These are phyloP conservation scores for Debaryomyces robertsiae DNA, from an alignment of 1,139 yeast species.

Conservation along the genomic window DNA sequence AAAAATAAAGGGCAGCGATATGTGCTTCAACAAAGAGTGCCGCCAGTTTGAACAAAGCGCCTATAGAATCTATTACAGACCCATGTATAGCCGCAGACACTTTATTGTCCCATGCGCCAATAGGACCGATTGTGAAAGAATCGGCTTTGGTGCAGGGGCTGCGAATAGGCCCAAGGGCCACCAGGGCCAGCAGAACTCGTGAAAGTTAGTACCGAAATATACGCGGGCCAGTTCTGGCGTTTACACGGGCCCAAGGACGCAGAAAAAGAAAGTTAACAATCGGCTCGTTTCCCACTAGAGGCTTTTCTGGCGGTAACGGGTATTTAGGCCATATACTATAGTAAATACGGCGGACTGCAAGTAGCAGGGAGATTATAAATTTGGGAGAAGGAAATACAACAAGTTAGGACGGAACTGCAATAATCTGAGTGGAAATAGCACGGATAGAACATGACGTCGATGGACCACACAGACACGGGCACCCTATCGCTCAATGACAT, in stretches of 20 bases:
- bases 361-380: neutral
- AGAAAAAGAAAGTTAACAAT: neutral
- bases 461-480: conserved; percentile 19
- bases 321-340: neutral
- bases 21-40: no score
- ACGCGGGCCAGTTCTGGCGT: neutral
- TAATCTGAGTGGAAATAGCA: neutral
- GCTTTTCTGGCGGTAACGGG: neutral
- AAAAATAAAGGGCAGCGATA: no score
- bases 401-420: neutral
- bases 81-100: no score
- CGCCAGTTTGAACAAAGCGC: no score
- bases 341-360: neutral
- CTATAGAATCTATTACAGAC: no score
- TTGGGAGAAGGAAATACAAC: neutral
- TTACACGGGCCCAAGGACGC: neutral
- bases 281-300: no score
- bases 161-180: no score
- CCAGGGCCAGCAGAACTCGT: no score
- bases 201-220: neutral
- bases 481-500: conserved; percentile 21
- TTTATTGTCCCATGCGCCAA: no score
- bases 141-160: no score
- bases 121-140: no score
- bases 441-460: conserved; percentile 18